Base-by-base conservation (phyloP, 2,329 filamentous ascomycete genomes). In the Colletotrichum tamarilloi region DNA sequence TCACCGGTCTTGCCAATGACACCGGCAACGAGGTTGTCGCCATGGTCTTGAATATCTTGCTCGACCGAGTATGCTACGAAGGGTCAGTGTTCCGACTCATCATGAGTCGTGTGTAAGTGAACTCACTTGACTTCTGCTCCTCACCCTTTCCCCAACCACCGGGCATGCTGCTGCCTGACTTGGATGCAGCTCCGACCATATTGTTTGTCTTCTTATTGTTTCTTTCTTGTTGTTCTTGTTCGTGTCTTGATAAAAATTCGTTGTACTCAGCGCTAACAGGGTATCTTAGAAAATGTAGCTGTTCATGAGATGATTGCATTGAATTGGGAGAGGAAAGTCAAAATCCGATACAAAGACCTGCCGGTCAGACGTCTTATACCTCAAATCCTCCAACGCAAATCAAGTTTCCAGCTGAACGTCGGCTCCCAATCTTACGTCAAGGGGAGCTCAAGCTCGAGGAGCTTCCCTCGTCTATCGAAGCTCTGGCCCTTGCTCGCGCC, bases 1-100 rank as follows among this genome's bases (percentile, higher is more conserved):
- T 86, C 84, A 19, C 86, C 86, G 26, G 79, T 76, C 72, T 86
- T 83, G 77, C 83, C 85, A 64, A 87, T 85, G 62, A 83, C 80
- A 46, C 84, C 82, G 22, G 82, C 83, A 58, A 81, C 81, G 14
- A 85, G 83, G 64, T 82, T 77, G 35, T 82, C 82, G 55, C 56
- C 76, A 64, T 53, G 81, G 79, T 73, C 79, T 26, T 74, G 53
- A 12, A 71, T 69, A 12, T 75, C 74, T 46, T 58, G 59, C 42
- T 76, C 74, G 24, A 70, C 67, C 11, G 72, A 74, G 32, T 74
- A 71, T 62, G 72, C 67, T 74, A 26, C 1, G 5, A 35, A 6
- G 9, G 4, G 24, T 70, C 8, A 73, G 62, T 57, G 2, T 19
- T 4, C 0, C 0, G 1, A 2, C 12, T 4, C 16, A 7, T 16